phyloP scores from a whole-genome alignment of 2,329 filamentous ascomycete genomes.

The Aureobasidium sp. region DNA sequence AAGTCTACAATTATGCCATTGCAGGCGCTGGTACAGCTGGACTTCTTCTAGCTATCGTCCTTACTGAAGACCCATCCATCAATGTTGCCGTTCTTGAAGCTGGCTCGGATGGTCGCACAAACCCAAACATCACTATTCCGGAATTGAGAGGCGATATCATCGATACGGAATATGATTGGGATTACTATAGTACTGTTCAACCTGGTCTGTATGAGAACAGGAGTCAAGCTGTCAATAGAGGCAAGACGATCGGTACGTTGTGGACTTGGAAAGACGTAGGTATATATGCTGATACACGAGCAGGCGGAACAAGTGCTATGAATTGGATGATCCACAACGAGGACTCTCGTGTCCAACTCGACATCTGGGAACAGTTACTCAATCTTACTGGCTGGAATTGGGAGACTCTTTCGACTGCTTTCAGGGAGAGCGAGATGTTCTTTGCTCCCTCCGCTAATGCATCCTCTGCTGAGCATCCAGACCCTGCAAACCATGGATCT shows the following conservation, averaged over 20 bases:
- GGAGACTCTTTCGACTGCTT: background rate
- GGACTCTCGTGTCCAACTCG: constrained; percentile 4
- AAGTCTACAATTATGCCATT: constrained; percentile 22
- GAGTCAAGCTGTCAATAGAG: background rate
- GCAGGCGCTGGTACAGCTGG: constrained; percentile 22
- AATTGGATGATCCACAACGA: constrained; percentile 9
- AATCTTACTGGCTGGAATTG: constrained; percentile 11
- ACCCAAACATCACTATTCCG: constrained; percentile 15
- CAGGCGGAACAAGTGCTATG: constrained; percentile 3
- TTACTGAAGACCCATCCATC: constrained; percentile 18
- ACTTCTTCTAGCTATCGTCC: constrained; percentile 19
- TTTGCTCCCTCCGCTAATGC: background rate
- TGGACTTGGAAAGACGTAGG: accelerated
- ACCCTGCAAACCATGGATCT: constrained; percentile 3
- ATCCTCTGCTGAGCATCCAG: background rate
- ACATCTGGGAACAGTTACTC: constrained; percentile 7
- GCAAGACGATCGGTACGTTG: background rate
- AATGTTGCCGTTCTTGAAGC: constrained; percentile 24
- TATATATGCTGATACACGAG: background rate
- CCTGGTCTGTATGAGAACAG: constrained; percentile 4
- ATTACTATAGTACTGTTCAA: constrained; percentile 22
- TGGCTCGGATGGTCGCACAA: constrained; percentile 15
- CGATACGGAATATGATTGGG: constrained; percentile 24
- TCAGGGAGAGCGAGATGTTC: constrained; percentile 5
- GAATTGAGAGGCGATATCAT: constrained; percentile 17